A percentile compares a stretch with the other conserved stretches of the same genome.
Conservation (phyloP, 78 protist genomes). For the Dictyostelium capitatum region DNA sequence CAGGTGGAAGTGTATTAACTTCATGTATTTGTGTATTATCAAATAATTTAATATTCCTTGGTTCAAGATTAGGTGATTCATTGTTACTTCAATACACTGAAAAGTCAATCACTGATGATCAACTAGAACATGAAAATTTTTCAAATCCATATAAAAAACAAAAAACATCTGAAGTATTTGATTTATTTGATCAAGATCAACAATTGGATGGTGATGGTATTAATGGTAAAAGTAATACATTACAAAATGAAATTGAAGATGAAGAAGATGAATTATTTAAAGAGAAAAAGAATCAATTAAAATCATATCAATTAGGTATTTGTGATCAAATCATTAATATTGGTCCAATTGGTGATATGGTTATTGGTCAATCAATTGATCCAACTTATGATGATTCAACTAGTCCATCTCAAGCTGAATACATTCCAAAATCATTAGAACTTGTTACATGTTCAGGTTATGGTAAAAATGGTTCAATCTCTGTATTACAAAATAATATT, state of each 20-base stretch:
- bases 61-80: conserved; percentile 84
- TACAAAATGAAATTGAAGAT: conserved; percentile 1
- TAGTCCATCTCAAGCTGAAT: background rate
- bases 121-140: conserved; percentile 31
- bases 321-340: conserved; percentile 71
- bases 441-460: conserved; percentile 76
- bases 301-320: conserved; percentile 64
- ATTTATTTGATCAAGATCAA: conserved; percentile 35
- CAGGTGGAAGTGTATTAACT: conserved; percentile 80
- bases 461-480: conserved; percentile 79
- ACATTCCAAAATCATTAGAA: conserved; percentile 9
- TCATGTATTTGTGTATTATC: conserved; percentile 66
- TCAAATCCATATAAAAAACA: conserved; percentile 76
- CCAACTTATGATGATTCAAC: background rate
- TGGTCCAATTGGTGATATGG: conserved; percentile 73
- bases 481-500: conserved; percentile 54
- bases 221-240: background rate
- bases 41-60: conserved; percentile 62
- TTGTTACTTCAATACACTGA: conserved; percentile 53
- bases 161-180: conserved; percentile 68
- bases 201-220: background rate
- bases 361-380: conserved; percentile 33
- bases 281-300: conserved; percentile 55
- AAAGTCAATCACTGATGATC: conserved; percentile 15
- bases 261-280: conserved; percentile 70